phyloP scores from a whole-genome alignment of 345 rosid genomes.

The Citrus inodora region DNA sequence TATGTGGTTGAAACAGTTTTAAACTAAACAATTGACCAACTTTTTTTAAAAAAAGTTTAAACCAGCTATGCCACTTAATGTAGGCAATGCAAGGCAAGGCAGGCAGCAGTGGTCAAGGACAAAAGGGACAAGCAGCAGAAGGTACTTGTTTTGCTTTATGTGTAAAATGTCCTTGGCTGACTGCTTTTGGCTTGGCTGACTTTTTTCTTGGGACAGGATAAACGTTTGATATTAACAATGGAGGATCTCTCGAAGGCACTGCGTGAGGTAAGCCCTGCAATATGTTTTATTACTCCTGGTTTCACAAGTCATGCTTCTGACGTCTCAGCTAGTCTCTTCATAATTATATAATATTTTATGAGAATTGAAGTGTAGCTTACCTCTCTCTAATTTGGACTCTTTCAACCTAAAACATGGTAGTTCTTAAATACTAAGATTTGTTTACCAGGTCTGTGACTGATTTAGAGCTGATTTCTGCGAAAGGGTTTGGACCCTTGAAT shows the following conservation, averaged over 20 bases:
- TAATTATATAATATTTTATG: background rate
- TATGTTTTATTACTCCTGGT: background rate
- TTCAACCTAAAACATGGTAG: background rate
- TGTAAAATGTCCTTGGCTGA: background rate
- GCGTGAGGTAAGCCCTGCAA: conserved; percentile 52
- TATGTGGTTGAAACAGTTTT: no score
- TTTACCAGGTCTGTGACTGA: background rate
- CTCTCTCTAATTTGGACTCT: background rate
- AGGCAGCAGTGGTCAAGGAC: conserved; percentile 77
- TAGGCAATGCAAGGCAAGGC: conserved; percentile 97
- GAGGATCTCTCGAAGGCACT: conserved; percentile 91
- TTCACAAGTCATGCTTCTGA: background rate
- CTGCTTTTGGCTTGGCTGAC: conserved; percentile 6
- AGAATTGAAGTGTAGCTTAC: background rate
- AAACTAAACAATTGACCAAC: no score
- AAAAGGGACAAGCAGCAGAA: conserved; percentile 91
- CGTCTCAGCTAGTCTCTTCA: background rate
- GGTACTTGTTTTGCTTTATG: conserved; percentile 34
- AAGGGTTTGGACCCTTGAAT: background rate
- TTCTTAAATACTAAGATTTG: background rate
- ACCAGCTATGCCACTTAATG: conserved; percentile 4
- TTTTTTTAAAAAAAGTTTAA: background rate
- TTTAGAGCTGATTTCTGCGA: background rate
- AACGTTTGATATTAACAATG: conserved; percentile 83
- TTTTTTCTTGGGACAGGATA: conserved; percentile 55